Evolutionary conservation across 805 yeast genomes (phyloP).

Genomic region (Diddensiella santjacobensis): DNA sequence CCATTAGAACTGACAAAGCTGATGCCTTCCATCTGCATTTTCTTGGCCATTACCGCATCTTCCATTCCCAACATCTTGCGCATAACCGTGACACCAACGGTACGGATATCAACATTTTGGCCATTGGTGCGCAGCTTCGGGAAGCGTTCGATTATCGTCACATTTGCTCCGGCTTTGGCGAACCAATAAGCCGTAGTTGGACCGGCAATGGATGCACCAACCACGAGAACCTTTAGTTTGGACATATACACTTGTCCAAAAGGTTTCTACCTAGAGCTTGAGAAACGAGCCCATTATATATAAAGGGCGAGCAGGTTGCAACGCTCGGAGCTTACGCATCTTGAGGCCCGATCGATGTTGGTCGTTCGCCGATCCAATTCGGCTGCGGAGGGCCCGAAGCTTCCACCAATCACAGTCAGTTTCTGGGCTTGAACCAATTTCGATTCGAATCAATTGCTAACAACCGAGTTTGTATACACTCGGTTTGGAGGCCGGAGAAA

Average conservation of each 20-base stretch:
- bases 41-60: background rate
- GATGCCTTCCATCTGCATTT: background rate
- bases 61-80: conserved; percentile 2
- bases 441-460: too few species aligned
- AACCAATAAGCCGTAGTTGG: conserved; percentile 2
- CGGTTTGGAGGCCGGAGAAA: background rate
- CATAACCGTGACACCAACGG: conserved; percentile 2
- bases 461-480: background rate
- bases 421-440: background rate
- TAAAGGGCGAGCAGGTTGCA: background rate
- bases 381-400: background rate
- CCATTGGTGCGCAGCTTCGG: background rate
- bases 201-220: background rate
- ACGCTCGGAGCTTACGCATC: background rate
- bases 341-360: background rate
- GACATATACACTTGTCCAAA: too few species aligned
- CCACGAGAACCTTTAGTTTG: background rate
- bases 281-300: background rate
- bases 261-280: background rate
- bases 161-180: background rate
- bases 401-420: background rate
- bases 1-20: background rate
- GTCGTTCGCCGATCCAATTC: too few species aligned
- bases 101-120: conserved; percentile 2
- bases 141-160: conserved; percentile 2